Conservation (phyloP, 768 basidiomycete species). For the Kwoniella dejecticola region DNA sequence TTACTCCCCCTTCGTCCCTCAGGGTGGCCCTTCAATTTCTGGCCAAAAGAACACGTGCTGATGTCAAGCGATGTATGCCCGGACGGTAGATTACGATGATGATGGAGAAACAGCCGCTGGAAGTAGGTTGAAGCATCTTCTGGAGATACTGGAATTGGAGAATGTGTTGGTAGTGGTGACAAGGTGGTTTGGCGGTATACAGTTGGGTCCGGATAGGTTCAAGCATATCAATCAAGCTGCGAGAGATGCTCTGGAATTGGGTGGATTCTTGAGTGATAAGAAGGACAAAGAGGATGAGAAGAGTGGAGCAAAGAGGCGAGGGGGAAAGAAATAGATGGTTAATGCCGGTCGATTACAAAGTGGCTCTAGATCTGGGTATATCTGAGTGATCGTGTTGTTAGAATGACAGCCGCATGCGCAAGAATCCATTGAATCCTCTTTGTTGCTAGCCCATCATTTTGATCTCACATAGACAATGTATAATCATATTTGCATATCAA, state of each 20-base stretch:
- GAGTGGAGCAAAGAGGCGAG: slow-evolving; percentile 30
- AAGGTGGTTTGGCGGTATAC: slow-evolving; percentile 89
- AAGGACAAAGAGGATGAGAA: slow-evolving; percentile 58
- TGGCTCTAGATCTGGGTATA: too few species aligned
- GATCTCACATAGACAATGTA: too few species aligned
- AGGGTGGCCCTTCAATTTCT: too few species aligned
- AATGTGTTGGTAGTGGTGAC: slow-evolving; percentile 89
- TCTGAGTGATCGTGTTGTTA: too few species aligned
- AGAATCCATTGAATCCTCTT: too few species aligned
- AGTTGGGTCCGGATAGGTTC: slow-evolving; percentile 75
- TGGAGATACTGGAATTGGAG: slow-evolving; percentile 74
- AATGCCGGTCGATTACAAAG: too few species aligned
- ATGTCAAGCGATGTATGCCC: too few species aligned
- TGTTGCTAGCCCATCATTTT: too few species aligned
- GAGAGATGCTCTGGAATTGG: slow-evolving; percentile 81
- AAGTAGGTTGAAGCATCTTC: slow-evolving; percentile 80
- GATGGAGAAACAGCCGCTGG: slow-evolving; percentile 94
- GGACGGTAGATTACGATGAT: slow-evolving; percentile 84
- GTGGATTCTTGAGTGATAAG: slow-evolving; percentile 74
- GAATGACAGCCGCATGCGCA: too few species aligned
- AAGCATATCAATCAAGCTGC: slow-evolving; percentile 93
- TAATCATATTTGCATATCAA: too few species aligned
- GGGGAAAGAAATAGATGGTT: slow-evolving; percentile 14
- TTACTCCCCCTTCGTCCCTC: too few species aligned
- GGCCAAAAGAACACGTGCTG: too few species aligned